Evolutionary conservation across 148 eudicot species (phyloP), one percentile per base, ranked within the genome.

Genomic region (Nepenthes gracilis): DNA sequence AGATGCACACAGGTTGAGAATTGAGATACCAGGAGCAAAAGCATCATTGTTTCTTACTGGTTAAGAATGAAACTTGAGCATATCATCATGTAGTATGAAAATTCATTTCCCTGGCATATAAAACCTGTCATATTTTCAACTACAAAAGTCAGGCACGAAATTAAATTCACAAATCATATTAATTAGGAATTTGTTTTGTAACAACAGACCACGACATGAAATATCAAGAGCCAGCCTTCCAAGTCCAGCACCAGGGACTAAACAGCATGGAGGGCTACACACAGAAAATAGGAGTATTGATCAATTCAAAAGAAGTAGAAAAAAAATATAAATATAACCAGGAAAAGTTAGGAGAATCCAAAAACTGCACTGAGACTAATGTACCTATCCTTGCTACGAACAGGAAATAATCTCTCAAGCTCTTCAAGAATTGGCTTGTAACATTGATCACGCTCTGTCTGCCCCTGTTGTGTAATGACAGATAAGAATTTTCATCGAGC

Each of bases 231-330:
- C 98, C 76, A 93, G 72, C 74, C 98, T 84, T 65, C 98, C 98
- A 70, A 93, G 95, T 71, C 98, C 98, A 79, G 98, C 98, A 71
- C 98, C 98, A 77, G 98, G 98, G 70, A 93, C 91, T 71, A 93
- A 81, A 78, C 98, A 93, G 70, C 85, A 67, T 64, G 95, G 97
- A 62, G 96, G 94, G 62, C 96, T 93, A 70, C 47, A 64, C 40
- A 23, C 48, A 64, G 43, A 65, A 43, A 51, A 33, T 55, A 65
- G 36, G 47, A n/a, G 35, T 35, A 40, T 48, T 35, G 33, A 12
- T 43, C 57, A 15, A 65, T 45, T 48, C 67, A 23, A 23, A 23
- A 56, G 54, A 61, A 57, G 2, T 40, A 38, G 43, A 35, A 54
- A 32, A 45, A 8, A 33, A 54, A 35, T 48, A 3, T 54, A 45